These are phyloP conservation scores for Limnanthes douglasii DNA, from an alignment of 345 rosid genomes.

Conservation along the genomic window DNA sequence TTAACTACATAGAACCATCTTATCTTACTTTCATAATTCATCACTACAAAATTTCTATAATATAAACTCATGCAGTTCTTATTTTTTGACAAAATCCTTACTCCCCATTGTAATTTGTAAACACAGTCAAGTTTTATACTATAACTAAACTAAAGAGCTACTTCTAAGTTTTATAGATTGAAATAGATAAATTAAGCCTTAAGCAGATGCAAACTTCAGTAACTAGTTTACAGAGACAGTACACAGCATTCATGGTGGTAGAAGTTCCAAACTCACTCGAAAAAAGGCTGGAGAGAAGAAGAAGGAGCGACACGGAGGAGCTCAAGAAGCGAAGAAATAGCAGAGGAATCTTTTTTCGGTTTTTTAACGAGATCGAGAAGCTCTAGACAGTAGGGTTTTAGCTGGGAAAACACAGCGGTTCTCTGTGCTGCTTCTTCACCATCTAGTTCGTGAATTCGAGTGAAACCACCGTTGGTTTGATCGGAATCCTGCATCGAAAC, in stretches of 20 bases:
- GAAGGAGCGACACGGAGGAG: conserved; percentile 38
- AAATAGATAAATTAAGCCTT: background rate
- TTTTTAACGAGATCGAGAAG: conserved; percentile 53
- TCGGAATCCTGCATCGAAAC: no score
- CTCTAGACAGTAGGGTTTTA: conserved; percentile 53
- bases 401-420: no score
- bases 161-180: no score
- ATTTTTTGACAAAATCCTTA: no score
- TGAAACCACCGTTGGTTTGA: no score
- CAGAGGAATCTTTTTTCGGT: conserved; percentile 26
- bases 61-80: conserved; percentile 1
- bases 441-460: no score
- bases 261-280: conserved; percentile 30
- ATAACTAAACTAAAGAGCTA: no score
- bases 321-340: conserved; percentile 30
- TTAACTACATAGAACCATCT: no score
- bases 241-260: background rate
- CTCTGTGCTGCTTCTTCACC: no score
- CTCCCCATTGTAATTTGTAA: background rate
- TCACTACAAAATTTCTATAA: no score
- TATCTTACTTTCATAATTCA: no score
- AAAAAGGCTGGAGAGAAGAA: conserved; percentile 51
- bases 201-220: background rate
- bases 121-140: background rate
- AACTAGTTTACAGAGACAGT: background rate